Conservation (phyloP, 2,329 filamentous ascomycete genomes). For the Colletotrichum sp. region DNA sequence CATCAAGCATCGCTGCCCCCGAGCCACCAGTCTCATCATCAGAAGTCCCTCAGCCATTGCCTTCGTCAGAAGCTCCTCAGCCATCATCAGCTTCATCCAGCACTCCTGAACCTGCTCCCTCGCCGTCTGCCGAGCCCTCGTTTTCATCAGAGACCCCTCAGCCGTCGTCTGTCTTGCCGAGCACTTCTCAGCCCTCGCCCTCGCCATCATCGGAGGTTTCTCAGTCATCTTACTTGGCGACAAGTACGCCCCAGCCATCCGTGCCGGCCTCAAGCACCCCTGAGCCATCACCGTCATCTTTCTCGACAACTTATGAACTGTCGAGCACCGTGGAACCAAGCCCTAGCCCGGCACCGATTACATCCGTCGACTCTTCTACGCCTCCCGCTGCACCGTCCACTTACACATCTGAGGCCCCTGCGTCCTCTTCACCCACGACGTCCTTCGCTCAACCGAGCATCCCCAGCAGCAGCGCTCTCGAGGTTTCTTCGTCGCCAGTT, state of each 20-base stretch:
- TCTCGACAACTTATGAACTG: not conserved
- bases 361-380: not conserved
- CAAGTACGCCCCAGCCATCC: not conserved
- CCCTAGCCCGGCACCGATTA: not conserved
- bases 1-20: not conserved
- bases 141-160: not conserved
- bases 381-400: not conserved
- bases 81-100: not conserved
- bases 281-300: not conserved
- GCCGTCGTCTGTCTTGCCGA: not conserved
- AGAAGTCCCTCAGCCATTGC: not conserved
- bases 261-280: not conserved
- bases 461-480: not conserved
- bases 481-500: not conserved
- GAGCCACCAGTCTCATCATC: not conserved
- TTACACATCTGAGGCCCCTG: not conserved
- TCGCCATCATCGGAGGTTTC: not conserved
- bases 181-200: not conserved
- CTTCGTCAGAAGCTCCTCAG: not conserved
- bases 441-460: not conserved
- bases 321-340: not conserved
- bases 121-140: not conserved
- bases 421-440: not conserved
- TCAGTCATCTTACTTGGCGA: not conserved
- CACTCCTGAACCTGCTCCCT: not conserved